Percentiles rank a stretch among this genome's conserved stretches.
Evolutionary conservation across 331 rosid species (phyloP).

Genomic region (Quercus lobata): DNA sequence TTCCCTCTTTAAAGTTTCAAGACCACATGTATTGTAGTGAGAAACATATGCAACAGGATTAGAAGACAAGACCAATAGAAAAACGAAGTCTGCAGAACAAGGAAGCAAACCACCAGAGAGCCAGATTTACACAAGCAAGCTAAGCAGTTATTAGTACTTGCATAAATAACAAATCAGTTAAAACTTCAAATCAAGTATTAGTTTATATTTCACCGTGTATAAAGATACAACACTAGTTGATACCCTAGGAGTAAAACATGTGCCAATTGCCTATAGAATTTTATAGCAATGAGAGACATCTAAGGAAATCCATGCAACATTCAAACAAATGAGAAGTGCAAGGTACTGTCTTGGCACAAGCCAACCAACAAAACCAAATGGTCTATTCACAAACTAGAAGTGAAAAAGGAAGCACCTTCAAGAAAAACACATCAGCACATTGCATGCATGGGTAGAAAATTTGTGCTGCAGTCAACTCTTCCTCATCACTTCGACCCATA

Average conservation of each 20-base stretch:
- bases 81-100: not conserved
- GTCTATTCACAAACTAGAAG: not conserved
- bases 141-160: not conserved
- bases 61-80: not conserved
- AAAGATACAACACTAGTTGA: not conserved
- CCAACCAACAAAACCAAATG: not conserved
- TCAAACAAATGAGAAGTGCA: not conserved
- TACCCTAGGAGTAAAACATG: not conserved
- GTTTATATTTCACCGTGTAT: not conserved
- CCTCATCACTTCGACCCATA: conserved; percentile 73
- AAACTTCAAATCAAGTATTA: too few relatives aligned
- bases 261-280: not conserved
- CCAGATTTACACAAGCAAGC: not conserved
- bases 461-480: conserved; percentile 77
- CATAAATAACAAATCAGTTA: not conserved
- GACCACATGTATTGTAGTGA: not conserved
- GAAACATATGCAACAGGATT: not conserved
- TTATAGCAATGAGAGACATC: not conserved
- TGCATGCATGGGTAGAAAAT: conserved; percentile 85
- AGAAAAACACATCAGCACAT: conserved; percentile 80
- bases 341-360: not conserved
- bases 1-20: not conserved
- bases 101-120: not conserved
- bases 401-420: conserved; percentile 41
- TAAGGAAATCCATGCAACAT: not conserved